Evolutionary conservation across 495 filamentous ascomycete genomes (phyloP).

Genomic region (Sordaria brevicollis): DNA sequence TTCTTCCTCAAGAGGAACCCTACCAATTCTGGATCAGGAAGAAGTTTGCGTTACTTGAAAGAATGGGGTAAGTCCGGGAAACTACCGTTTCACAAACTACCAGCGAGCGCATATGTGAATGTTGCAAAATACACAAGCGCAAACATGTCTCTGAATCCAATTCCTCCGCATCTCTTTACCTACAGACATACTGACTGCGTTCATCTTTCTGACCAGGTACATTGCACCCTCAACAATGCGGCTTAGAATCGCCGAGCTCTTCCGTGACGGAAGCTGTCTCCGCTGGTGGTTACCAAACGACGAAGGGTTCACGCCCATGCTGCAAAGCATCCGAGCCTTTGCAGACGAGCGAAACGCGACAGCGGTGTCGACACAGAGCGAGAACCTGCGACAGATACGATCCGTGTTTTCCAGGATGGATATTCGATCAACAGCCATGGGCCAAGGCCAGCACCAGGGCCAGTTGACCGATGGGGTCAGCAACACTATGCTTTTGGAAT

Average conservation of each 20-base stretch:
- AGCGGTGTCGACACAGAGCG: slow-evolving; percentile 49
- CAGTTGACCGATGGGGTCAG: background rate
- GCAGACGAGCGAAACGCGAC: slow-evolving; percentile 59
- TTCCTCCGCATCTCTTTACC: too few relatives aligned
- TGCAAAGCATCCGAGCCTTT: slow-evolving; percentile 67
- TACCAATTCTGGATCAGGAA: slow-evolving; percentile 76
- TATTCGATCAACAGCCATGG: slow-evolving; percentile 6
- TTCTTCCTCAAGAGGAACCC: slow-evolving; percentile 59
- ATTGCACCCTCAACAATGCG: slow-evolving; percentile 70
- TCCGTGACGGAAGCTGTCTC: slow-evolving; percentile 54
- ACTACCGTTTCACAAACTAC: too few relatives aligned
- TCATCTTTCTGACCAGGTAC: slow-evolving; percentile 47
- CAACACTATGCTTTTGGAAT: background rate
- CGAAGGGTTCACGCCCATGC: slow-evolving; percentile 57
- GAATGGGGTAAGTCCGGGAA: slow-evolving; percentile 66
- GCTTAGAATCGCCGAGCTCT: slow-evolving; percentile 58
- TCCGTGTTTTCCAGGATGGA: slow-evolving; percentile 51
- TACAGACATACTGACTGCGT: background rate
- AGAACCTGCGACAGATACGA: slow-evolving; percentile 66
- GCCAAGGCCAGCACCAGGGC: background rate
- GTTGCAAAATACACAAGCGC: too few relatives aligned
- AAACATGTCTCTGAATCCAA: too few relatives aligned
- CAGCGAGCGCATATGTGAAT: too few relatives aligned
- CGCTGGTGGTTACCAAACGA: slow-evolving; percentile 85
- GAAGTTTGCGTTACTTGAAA: slow-evolving; percentile 71